These are phyloP conservation scores for Sporisorium graminicola DNA, from an alignment of 1,284 basidiomycete species.

Conservation along the genomic window DNA sequence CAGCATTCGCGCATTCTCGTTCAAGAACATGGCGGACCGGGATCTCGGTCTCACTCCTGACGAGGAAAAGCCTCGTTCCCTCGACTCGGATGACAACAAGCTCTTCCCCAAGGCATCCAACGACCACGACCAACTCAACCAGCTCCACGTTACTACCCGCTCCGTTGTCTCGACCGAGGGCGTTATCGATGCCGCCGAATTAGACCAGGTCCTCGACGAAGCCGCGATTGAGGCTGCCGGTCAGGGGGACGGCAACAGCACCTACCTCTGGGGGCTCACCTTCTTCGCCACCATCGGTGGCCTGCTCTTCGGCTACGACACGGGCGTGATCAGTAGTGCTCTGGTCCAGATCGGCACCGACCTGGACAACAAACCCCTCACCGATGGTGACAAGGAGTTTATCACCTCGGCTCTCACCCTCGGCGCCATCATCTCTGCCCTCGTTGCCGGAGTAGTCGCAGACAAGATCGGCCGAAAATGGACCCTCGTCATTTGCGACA, in stretches of 20 bases:
- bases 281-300: constrained; percentile 51
- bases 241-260: constrained; percentile 40
- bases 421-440: constrained; percentile 60
- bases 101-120: constrained; percentile 18
- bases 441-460: constrained; percentile 63
- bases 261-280: constrained; percentile 53
- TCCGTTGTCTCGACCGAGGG: constrained; percentile 47
- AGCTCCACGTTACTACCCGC: constrained; percentile 33
- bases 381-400: constrained; percentile 53
- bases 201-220: constrained; percentile 48
- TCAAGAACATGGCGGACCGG: constrained; percentile 20
- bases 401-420: constrained; percentile 53
- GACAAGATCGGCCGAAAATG: constrained; percentile 71
- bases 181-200: constrained; percentile 42
- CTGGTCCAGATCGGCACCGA: constrained; percentile 48
- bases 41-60: constrained; percentile 15
- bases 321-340: constrained; percentile 35
- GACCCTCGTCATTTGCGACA: constrained; percentile 59
- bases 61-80: constrained; percentile 31
- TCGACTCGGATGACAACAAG: constrained; percentile 31
- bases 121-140: constrained; percentile 15
- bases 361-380: constrained; percentile 37
- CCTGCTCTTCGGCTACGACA: constrained; percentile 54
- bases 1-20: too few relatives aligned
- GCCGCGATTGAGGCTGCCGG: constrained; percentile 57